Evolutionary conservation across 495 filamentous ascomycete species (phyloP), one percentile per base, ranked within the genome.

Genomic region (Immersiella caudata): DNA sequence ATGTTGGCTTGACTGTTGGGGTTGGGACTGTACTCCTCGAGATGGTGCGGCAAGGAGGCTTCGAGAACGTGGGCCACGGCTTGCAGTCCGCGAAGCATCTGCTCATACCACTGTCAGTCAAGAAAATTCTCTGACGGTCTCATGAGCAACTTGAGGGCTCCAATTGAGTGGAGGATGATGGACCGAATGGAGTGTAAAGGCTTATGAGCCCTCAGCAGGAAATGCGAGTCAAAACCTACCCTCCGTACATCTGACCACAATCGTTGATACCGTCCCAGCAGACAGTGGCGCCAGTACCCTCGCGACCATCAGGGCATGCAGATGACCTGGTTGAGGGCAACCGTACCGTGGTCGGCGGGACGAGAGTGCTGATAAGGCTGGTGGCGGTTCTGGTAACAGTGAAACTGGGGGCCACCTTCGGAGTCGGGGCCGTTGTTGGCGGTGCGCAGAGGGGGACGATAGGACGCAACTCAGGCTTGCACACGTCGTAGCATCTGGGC

Each of bases 31-130:
- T 36, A 5, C 12, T 36, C 6, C 6, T 36, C 5, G 33, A 6
- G 40, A 14, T 46, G 40, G 40, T 46, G 40, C 40, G 40, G 40
- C 40, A 46, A 46, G 40, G 40, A 2, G 40, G 40, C 40, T 46
- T 46, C n/a, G 59, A 24, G 36, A 62, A 26, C 33, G 29, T 35
- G 16, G 35, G 59, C 59, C 59, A 62, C 20, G 20, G 3, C 56
- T 62, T 68, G 68, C 68, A 73, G 46, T 73, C 71, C 25, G 59
- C 66, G 63, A 71, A 73, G 66, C 71, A 73, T 59, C 71, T 73
- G 24, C 33, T 26, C 35, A 50, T 16, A 33, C 29, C n/a, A n/a
- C 25, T 29, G 12, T 60, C 29, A 24, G 55, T 52, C 22, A 18
- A 22, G 24, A 6, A 50, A 6, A 7, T n/a, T 26, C 56, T 33